Percentiles rank a stretch among this genome's conserved stretches.
phyloP scores from a whole-genome alignment of 768 basidiomycete species.

The Ramaria rubella region DNA sequence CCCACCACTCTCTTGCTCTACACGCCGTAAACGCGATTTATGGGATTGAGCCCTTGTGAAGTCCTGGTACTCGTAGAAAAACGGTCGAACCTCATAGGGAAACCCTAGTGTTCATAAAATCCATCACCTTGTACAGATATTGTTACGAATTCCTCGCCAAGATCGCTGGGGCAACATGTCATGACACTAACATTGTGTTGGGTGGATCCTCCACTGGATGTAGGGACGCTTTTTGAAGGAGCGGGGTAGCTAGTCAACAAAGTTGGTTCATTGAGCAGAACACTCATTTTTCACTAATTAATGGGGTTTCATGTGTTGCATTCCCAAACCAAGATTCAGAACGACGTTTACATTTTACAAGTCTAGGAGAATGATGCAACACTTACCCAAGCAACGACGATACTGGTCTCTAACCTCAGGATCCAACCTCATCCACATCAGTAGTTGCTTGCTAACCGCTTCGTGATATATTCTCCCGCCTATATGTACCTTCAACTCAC shows the following conservation, averaged over 20 bases:
- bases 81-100: background rate
- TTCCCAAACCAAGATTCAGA: too few relatives aligned
- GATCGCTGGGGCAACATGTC: background rate
- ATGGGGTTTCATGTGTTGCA: too few relatives aligned
- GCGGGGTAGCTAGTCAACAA: conserved; percentile 32
- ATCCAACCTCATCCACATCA: too few relatives aligned
- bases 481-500: conserved; percentile 5
- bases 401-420: too few relatives aligned
- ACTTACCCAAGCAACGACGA: too few relatives aligned
- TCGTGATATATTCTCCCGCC: conserved; percentile 34
- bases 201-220: conserved; percentile 15
- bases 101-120: conserved; percentile 41
- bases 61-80: conserved; percentile 24
- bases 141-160: conserved; percentile 52
- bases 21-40: conserved; percentile 28
- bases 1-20: conserved; percentile 17
- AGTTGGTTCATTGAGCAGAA: conserved; percentile 35
- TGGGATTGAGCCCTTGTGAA: conserved; percentile 53
- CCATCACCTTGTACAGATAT: conserved; percentile 69
- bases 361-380: too few relatives aligned
- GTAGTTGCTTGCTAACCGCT: conserved; percentile 23
- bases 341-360: too few relatives aligned
- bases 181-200: background rate
- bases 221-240: conserved; percentile 17
- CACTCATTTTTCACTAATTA: conserved; percentile 22